phyloP scores from a whole-genome alignment of 306 rosid species.

The Sindora glabra region DNA sequence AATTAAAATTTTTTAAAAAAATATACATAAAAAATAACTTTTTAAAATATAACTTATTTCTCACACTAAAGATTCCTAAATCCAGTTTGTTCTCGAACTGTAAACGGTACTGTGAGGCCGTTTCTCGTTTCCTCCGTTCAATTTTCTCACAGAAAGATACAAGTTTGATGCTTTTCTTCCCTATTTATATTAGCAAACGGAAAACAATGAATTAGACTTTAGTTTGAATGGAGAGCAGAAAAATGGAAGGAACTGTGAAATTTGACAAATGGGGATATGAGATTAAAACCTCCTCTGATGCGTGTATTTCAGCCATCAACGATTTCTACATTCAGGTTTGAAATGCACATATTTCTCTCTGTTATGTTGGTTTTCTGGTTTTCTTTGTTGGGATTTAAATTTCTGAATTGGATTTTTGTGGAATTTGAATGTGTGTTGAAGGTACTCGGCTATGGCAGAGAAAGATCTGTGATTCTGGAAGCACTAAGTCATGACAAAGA shows the following conservation, averaged over 20 bases:
- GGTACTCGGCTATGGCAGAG: slow-evolving; percentile 72
- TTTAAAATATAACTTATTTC: no score
- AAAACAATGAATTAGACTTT: background rate
- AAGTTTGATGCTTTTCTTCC: background rate
- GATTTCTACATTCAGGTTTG: slow-evolving; percentile 66
- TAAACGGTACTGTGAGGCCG: no score
- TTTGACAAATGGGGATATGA: slow-evolving; percentile 63
- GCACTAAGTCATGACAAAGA: slow-evolving; percentile 51
- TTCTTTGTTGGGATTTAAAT: background rate
- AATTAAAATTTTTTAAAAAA: no score
- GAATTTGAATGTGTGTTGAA: slow-evolving; percentile 11
- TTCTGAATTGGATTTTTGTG: slow-evolving; percentile 20
- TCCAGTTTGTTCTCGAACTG: no score
- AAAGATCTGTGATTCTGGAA: slow-evolving; percentile 63
- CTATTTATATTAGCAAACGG: background rate
- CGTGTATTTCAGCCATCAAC: slow-evolving; percentile 70
- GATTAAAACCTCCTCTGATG: slow-evolving; percentile 57
- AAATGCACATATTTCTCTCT: background rate
- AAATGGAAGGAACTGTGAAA: slow-evolving; percentile 43
- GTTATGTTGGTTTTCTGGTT: background rate
- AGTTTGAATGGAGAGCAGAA: background rate
- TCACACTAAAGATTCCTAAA: no score
- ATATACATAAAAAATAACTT: no score
- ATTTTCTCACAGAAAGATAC: no score
- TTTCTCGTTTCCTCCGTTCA: no score